A percentile compares a stretch with the other conserved stretches of the same genome.
Conservation (phyloP, 495 filamentous ascomycete species). For the Daldinia bambusicola region DNA sequence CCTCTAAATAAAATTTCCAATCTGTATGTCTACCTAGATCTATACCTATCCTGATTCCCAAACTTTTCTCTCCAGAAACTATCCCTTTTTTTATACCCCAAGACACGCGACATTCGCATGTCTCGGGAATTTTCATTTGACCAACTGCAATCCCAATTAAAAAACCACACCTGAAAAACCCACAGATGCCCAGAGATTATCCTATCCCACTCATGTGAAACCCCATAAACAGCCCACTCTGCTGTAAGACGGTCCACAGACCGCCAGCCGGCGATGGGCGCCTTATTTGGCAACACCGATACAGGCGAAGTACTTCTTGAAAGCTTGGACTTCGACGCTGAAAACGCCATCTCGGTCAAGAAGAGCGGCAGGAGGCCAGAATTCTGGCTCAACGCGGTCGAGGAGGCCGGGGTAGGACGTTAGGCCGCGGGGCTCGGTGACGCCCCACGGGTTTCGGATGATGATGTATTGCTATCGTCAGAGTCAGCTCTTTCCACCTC, state of each 20-base stretch:
- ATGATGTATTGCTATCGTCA: constrained; percentile 47
- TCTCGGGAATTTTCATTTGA: neutral
- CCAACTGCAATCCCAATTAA: neutral
- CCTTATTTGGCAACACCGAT: constrained; percentile 50
- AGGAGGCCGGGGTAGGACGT: constrained; percentile 48
- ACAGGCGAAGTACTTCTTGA: constrained; percentile 52
- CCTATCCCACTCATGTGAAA: neutral
- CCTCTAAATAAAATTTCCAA: neutral
- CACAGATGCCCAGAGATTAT: neutral
- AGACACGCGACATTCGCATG: neutral
- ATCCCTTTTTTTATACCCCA: neutral
- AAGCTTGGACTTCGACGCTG: constrained; percentile 46
- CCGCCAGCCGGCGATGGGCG: neutral
- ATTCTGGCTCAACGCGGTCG: constrained; percentile 47
- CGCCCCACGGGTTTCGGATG: constrained; percentile 53
- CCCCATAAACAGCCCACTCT: neutral
- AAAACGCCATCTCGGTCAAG: constrained; percentile 48
- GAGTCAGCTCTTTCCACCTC: neutral
- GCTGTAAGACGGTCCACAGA: neutral
- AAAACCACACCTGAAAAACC: neutral
- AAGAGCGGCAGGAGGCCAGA: constrained; percentile 48
- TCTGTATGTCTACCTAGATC: neutral
- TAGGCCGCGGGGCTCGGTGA: constrained; percentile 48
- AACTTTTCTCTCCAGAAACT: neutral
- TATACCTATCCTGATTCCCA: neutral